Evolutionary conservation across 129 eudicot genomes (phyloP), one percentile per base, ranked within the genome.

Genomic region (Arctium minus): DNA sequence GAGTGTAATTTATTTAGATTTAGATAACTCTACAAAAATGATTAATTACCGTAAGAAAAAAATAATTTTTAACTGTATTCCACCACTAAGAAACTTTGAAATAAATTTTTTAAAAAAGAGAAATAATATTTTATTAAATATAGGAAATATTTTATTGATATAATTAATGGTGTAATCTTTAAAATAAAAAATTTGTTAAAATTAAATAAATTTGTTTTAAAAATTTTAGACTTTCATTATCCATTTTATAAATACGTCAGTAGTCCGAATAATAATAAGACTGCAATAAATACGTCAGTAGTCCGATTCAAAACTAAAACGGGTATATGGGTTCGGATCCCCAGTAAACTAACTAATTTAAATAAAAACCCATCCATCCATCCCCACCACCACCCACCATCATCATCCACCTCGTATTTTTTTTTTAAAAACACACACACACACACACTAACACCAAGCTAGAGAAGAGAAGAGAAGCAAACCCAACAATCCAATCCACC

Each of bases 261-360:
- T 39, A 29, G 18, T n/a, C 35, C 77, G 56, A 73, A 73, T 73
- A 73, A 73, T 73, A 73, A 73, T 73, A 73, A 11, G 50, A 1
- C 56, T 2, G 75, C 70, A 83, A 71, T 78, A 48, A 78, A 78
- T 72, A 84, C 50, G 62, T 8, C 2, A 18, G 39, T 76, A 48
- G 29, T 71, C 83, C 83, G 39, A 78, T 84, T 84, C 79, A 84
- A 84, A 82, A 72, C 37, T 62, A 31, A 78, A 84, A 84, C 83
- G 82, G 79, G 83, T 84, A 84, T 72, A 72, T 84, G 79, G 73
- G 83, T 78, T 72, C 83, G 83, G 86, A 84, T 84, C 87, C 87
- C 87, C 75, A 84, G 46, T 78, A 78, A 78, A 84, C 83, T 60
- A 78, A 78, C 83, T 39, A 0, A 62, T 78, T 84, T 72, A 84